Base-by-base conservation (phyloP, 2,329 filamentous ascomycete species). In the Cladosporium oxysporum region DNA sequence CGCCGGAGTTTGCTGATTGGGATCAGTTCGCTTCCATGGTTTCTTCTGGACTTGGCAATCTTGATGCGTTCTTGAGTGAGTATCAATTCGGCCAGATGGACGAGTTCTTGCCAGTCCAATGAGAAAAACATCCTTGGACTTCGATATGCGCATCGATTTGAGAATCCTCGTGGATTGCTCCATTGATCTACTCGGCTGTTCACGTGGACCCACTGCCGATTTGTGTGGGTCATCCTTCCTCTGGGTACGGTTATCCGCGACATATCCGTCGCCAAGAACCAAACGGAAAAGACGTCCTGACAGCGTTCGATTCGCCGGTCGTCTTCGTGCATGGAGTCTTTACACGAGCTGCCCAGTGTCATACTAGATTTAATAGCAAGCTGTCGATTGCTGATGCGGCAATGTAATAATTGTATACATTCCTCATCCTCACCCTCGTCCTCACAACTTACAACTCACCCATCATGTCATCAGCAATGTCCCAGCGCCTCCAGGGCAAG, bases 401-500 rank as follows among this genome's bases (percentile, higher is more conserved):
- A 41, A 18, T 8, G 16, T 41, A 6, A 41, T 18, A 18, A 33
- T 11, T 33, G 31, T 33, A 26, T 11, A 33, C 18, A 16, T 11
- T n/a, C n/a, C n/a, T 47, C n/a, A 23, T 23, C 8, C n/a, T 21
- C 5, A 47, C 23, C 23, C 23, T 26, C 23, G 23, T 26, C 23
- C 23, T 26, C 23, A 26, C 23, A 26, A 26, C 23, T 26, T 26
- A 26, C 41, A 21, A 1, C 41, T 8, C 11, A 23, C n/a, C 7
- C 41, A 47, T 8, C 41, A 47, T 47, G 41, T n/a, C 41, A 47
- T 21, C 41, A 47, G 41, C 41, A 12, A 21, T 21, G n/a, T 47
- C 41, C 41, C 41, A 47, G 12, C 92, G 94, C 81, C 91, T 99
- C 68, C 85, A 90, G 74, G 93, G 93, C 85, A 98, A 98, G 83